Evolutionary conservation across 805 yeast genomes (phyloP), one percentile per base, ranked within the genome.

Genomic region (Kluyveromyces aestuarii): DNA sequence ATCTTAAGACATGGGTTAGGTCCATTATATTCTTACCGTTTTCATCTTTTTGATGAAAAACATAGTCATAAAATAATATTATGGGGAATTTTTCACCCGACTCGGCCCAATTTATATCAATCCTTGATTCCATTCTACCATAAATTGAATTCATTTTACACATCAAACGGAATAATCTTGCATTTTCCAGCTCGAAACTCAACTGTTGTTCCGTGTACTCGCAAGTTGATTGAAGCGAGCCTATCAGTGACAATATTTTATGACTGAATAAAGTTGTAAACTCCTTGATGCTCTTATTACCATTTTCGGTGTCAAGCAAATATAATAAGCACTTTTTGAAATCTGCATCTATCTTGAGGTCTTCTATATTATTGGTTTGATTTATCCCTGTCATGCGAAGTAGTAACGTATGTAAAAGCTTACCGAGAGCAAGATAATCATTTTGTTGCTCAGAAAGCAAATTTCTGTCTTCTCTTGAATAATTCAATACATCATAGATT

Each of bases 21-120:
- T 93, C 96, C 49, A 88, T 69, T 1, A 81, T 77, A 2, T 96
- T 89, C 57, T 76, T 75, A 13, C 96, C 96, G 21, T 66, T 66
- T 46, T 84, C 90, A 63, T 87, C 89, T 37, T 74, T 76, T 62
- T 87, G 95, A 59, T 86, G 93, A 69, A 90, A 93, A 2, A 89
- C 83, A 60, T 80, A 87, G 64, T 90, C 95, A 48, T 82, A 76
- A 66, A 93, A 91, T 48, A 91, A 67, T 56, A 79, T 77, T 52
- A 86, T 71, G 19, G 87, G 81, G 56, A 85, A 87, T 50, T 83
- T 71, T 51, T 79, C 84, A 11, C 96, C 95, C 8, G 85, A 76
- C 54, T 84, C 89, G 1, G 83, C 75, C 89, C 90, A 83, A 17
- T 74, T 68, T 14, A 71, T 66, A 55, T 77, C 81, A 46, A 75